Evolutionary conservation across 257 asterid genomes (phyloP), one percentile per base, ranked within the genome.

Genomic region (Jacaranda copaia): DNA sequence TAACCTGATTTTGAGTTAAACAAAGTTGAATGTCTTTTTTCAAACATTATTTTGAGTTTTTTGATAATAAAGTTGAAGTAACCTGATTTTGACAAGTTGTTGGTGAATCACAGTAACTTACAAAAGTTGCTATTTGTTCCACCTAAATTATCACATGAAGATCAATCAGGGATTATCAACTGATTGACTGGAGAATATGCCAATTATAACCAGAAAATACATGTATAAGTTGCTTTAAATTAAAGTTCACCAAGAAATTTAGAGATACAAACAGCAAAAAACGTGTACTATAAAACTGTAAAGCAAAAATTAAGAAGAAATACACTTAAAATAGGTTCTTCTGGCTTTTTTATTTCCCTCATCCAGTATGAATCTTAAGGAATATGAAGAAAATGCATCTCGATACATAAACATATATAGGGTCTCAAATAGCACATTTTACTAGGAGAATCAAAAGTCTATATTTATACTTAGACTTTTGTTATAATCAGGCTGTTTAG

Each of bases 31-130:
- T n/a, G n/a, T n/a, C n/a, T n/a, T n/a, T n/a, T n/a, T n/a, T n/a
- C n/a, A n/a, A n/a, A n/a, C n/a, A n/a, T n/a, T n/a, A n/a, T n/a
- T n/a, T n/a, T n/a, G n/a, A n/a, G 77, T 60, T 46, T 70, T 25
- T 45, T 8, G 10, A 57, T 81, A n/a, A n/a, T n/a, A n/a, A n/a
- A n/a, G n/a, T n/a, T n/a, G n/a, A n/a, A n/a, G n/a, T n/a, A n/a
- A n/a, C n/a, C n/a, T n/a, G n/a, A n/a, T n/a, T 89, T 84, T 88
- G 81, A 80, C 98, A 95, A 61, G 92, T 1, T 46, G 12, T 79
- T 40, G 97, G 97, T 6, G 98, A 91, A 76, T 95, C 98, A 13
- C 99, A 95, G 73, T 95, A 95, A 57, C 78, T 69, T 66, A 56
- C 59, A 65, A 68, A 56, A 73, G 76, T 59, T 74, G 80, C 42